These are phyloP conservation scores for Dendrothele bispora DNA, from an alignment of 768 basidiomycete genomes.

Conservation along the genomic window DNA sequence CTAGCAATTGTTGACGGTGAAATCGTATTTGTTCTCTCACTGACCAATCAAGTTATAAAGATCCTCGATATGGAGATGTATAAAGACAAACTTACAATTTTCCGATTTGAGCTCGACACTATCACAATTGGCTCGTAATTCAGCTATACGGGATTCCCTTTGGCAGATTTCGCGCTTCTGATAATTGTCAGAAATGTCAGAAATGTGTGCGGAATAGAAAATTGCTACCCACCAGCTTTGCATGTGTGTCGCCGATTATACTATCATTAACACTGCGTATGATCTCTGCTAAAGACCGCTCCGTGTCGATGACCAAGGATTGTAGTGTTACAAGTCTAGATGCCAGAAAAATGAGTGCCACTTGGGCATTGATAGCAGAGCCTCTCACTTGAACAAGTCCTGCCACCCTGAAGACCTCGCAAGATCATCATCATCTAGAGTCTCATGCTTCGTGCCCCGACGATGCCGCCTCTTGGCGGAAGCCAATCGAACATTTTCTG, in stretches of 20 bases:
- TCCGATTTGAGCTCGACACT: constrained; percentile 42
- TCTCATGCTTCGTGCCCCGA: constrained; percentile 18
- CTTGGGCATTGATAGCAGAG: constrained; percentile 9
- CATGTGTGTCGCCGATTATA: constrained; percentile 40
- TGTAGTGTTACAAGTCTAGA: constrained; percentile 54
- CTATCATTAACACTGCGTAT: constrained; percentile 46
- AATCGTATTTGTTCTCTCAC: constrained; percentile 42
- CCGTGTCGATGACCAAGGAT: constrained; percentile 49
- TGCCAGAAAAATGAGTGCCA: constrained; percentile 4
- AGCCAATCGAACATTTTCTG: constrained; percentile 16
- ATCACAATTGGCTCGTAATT: constrained; percentile 43
- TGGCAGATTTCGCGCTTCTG: constrained; percentile 73
- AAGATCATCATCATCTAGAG: constrained; percentile 12
- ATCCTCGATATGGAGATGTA: background rate
- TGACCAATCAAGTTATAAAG: constrained; percentile 24
- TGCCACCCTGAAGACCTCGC: constrained; percentile 60
- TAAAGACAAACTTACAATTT: constrained; percentile 40
- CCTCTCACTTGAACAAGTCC: constrained; percentile 66
- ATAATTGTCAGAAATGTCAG: constrained; percentile 5
- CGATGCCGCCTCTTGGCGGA: constrained; percentile 33
- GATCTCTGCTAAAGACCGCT: constrained; percentile 47
- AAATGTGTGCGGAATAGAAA: background rate
- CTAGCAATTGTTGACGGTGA: constrained; percentile 42
- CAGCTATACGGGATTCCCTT: constrained; percentile 54
- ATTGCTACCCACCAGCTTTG: constrained; percentile 40